Conservation (phyloP, 768 basidiomycete species). For the Mycena leptocephala region DNA sequence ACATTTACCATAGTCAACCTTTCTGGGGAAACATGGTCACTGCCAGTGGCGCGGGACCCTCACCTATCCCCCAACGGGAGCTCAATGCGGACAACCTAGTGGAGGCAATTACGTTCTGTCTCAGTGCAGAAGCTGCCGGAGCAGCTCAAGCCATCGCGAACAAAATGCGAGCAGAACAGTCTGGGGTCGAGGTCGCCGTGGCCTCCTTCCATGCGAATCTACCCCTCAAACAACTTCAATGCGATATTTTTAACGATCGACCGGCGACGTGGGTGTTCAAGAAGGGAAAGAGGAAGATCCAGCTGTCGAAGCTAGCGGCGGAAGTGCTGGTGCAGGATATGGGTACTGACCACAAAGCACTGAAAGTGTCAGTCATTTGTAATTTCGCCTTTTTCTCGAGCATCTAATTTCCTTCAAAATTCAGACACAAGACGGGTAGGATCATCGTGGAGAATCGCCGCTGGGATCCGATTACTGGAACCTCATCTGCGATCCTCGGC, state of each 20-base stretch:
- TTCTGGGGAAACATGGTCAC: conserved; percentile 60
- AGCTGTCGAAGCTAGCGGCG: conserved; percentile 30
- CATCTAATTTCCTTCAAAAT: not conserved
- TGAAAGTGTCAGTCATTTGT: conserved; percentile 22
- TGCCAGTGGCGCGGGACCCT: conserved; percentile 60
- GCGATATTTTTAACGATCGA: conserved; percentile 20
- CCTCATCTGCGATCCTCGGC: conserved; percentile 10
- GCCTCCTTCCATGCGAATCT: conserved; percentile 28
- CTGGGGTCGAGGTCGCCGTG: conserved; percentile 33
- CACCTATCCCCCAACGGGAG: conserved; percentile 46
- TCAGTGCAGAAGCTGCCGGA: conserved; percentile 46
- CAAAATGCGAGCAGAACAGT: conserved; percentile 55
- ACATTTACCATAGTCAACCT: conserved; percentile 43
- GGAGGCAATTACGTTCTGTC: conserved; percentile 52
- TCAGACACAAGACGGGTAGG: conserved; percentile 15
- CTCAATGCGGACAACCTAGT: conserved; percentile 22
- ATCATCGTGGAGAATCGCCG: conserved; percentile 27
- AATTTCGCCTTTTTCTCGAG: not conserved
- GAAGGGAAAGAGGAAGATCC: conserved; percentile 26
- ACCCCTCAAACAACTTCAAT: conserved; percentile 16
- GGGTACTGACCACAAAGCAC: not conserved
- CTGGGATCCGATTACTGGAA: conserved; percentile 32
- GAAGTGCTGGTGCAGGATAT: conserved; percentile 17
- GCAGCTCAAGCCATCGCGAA: conserved; percentile 56
- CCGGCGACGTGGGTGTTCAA: conserved; percentile 30